Percentiles rank a stretch among this genome's conserved stretches.
Conservation (phyloP, 768 basidiomycete genomes). For the Phanerochaete sordida region DNA sequence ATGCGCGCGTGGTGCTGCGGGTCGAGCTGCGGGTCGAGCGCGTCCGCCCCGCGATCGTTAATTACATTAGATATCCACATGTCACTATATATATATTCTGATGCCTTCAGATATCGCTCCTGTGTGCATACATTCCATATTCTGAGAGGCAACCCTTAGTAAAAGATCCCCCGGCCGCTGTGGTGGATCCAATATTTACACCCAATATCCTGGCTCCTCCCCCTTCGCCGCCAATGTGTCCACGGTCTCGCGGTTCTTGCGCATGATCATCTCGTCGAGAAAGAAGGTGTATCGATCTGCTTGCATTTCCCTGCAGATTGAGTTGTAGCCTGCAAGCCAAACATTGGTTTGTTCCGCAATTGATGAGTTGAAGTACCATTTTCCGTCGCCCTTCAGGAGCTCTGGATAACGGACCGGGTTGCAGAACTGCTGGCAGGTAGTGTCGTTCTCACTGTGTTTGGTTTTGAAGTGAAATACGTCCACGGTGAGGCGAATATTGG, state of each 20-base stretch:
- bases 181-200: too few species aligned
- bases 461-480: slow-evolving; percentile 36
- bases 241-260: slow-evolving; percentile 15
- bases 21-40: too few species aligned
- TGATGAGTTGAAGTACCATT: slow-evolving; percentile 33
- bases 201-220: too few species aligned
- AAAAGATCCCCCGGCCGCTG: too few species aligned
- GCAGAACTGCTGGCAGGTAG: slow-evolving; percentile 24
- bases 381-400: slow-evolving; percentile 15
- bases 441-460: slow-evolving; percentile 30
- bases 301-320: slow-evolving; percentile 28
- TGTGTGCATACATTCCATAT: too few species aligned
- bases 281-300: slow-evolving; percentile 24
- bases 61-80: too few species aligned
- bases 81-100: too few species aligned
- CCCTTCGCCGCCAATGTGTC: too few species aligned
- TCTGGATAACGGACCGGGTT: slow-evolving; percentile 27
- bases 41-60: too few species aligned
- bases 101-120: too few species aligned
- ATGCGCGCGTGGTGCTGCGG: too few species aligned
- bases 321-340: slow-evolving; percentile 30
- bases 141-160: too few species aligned
- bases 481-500: slow-evolving; percentile 24
- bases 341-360: slow-evolving; percentile 31
- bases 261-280: slow-evolving; percentile 28